Base-by-base conservation (phyloP, 352 stramenopile species). In the Stramenopiles sp. region DNA sequence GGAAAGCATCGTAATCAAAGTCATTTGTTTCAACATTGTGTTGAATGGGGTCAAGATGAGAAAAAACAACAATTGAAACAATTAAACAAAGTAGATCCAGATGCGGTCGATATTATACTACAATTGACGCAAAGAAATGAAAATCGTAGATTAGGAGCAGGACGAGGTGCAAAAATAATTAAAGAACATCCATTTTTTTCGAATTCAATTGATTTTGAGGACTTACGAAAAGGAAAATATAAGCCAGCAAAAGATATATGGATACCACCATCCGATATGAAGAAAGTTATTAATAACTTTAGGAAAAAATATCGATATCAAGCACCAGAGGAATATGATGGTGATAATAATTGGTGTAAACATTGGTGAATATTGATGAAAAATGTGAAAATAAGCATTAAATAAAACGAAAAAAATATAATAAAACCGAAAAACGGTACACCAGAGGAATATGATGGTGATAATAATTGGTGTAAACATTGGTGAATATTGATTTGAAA, bases 11-110 rank as follows among this genome's bases (percentile, higher is more conserved):
- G 31, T 7, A 1, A 76, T 33, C 65, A 76, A 76, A 76, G 30
- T 76, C 4, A 33, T 76, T 33, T 76, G 31, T 76, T 76, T 20
- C 30, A 76, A 76, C 4, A 76, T 33, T 33, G 30, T 76, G 65
- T 76, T 33, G 31, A 31, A 33, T 76, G 65, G 65, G 31, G 31
- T 31, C 4, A 33, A 76, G 30, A 31, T 33, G 31, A 76, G 65
- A 76, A 76, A 76, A 4, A 13, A 33, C 4, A 33, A 13, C 13
- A 4, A 33, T 13, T 76, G 30, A 33, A 76, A 20, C 4, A 76
- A 31, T 20, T 76, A 13, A 76, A 13, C 4, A 33, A 4, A 33
- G 13, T 13, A 13, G 30, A 76, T 13, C 30, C 65, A 31, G 65
- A 76, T 20, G 65, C 65, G 13, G 65, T 20, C 4, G 65, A 76